phyloP scores from a whole-genome alignment of 176 grass and related monocot genomes.

The Oryza rufipogon region DNA sequence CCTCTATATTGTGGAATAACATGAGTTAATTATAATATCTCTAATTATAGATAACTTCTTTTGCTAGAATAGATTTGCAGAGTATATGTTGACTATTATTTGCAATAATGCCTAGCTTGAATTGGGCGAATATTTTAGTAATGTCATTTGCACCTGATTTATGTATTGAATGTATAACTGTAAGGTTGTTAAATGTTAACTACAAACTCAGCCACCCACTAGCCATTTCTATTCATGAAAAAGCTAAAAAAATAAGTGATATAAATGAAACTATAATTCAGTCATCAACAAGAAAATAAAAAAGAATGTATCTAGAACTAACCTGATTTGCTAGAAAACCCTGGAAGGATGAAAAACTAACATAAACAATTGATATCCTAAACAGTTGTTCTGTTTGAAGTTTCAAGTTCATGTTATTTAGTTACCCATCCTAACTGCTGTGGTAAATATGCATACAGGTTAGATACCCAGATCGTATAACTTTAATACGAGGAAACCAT shows the following conservation, averaged over 20 bases:
- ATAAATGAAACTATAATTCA: too few relatives aligned
- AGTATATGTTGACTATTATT: background rate
- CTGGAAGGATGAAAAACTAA: background rate
- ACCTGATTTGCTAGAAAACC: background rate
- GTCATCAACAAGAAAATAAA: too few relatives aligned
- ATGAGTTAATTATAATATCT: background rate
- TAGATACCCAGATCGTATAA: conserved; percentile 98
- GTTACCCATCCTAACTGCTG: background rate
- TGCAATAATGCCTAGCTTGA: conserved; percentile 10
- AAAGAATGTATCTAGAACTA: background rate
- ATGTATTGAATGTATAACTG: background rate
- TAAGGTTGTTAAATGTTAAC: background rate
- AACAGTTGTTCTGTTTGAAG: background rate
- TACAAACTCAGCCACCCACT: background rate
- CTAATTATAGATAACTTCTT: background rate
- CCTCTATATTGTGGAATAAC: background rate
- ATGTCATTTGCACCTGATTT: background rate
- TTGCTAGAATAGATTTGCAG: conserved; percentile 7
- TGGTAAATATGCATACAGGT: conserved; percentile 61
- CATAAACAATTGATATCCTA: background rate
- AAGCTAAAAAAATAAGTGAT: too few relatives aligned
- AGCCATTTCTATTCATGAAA: background rate
- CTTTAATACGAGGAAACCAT: conserved; percentile 97
- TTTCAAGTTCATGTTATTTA: background rate
- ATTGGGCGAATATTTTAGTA: background rate